Percentiles rank a stretch among this genome's conserved stretches.
These are phyloP conservation scores for Candida tammaniensis DNA, from an alignment of 805 yeast species.

Conservation along the genomic window DNA sequence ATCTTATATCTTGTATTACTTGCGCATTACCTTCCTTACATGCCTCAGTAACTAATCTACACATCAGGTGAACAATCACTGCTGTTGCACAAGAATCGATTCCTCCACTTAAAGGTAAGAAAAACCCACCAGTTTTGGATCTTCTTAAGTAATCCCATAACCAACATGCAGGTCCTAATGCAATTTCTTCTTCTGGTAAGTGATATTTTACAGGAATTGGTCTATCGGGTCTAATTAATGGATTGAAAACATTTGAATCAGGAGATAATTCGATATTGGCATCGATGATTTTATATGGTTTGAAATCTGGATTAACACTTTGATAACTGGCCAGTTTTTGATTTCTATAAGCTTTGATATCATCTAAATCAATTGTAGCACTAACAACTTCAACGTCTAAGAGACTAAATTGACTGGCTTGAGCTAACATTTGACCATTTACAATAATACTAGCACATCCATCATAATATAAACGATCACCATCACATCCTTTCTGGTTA, in stretches of 20 bases:
- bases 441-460: conserved; percentile 95
- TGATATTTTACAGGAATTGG: conserved; percentile 57
- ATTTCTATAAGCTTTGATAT: conserved; percentile 78
- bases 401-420: conserved; percentile 86
- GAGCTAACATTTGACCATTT: conserved; percentile 89
- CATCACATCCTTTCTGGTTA: conserved; percentile 97
- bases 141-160: conserved; percentile 96
- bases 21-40: conserved; percentile 64
- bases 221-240: conserved; percentile 56
- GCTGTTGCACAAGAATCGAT: conserved; percentile 98
- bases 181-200: conserved; percentile 92
- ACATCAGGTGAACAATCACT: conserved; percentile 91
- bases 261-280: conserved; percentile 70
- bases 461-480: conserved; percentile 94
- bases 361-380: conserved; percentile 94
- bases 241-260: conserved; percentile 54
- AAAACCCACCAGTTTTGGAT: conserved; percentile 86
- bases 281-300: conserved; percentile 54
- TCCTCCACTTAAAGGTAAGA: conserved; percentile 94
- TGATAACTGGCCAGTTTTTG: conserved; percentile 78
- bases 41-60: conserved; percentile 76
- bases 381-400: conserved; percentile 90
- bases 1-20: conserved; percentile 74
- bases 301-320: conserved; percentile 30
- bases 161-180: conserved; percentile 99